Conservation (phyloP, 306 rosid species). For the Dalbergia cultrata region DNA sequence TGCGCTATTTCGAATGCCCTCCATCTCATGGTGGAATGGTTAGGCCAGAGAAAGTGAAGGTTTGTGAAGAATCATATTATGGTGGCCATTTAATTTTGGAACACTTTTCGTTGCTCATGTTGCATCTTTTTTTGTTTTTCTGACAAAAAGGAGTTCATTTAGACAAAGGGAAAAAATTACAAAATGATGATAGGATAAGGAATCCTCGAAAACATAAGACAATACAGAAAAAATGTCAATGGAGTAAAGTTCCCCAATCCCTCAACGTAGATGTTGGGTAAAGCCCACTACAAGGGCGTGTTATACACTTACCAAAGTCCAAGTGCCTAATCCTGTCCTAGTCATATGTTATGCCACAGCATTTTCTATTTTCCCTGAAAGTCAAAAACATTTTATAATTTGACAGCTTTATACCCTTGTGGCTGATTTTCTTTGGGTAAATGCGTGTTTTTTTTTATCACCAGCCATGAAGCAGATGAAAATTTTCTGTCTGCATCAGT, state of each 20-base stretch:
- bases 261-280: background rate
- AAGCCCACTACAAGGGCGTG: background rate
- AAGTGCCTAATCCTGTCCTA: background rate
- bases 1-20: conserved; percentile 70
- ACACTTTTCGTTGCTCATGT: background rate
- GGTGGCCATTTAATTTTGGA: background rate
- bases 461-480: background rate
- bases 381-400: background rate
- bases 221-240: background rate
- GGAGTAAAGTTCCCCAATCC: conserved; percentile 2
- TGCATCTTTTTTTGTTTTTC: background rate
- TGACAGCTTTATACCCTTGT: conserved; percentile 9
- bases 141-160: conserved; percentile 5
- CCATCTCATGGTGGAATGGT: conserved; percentile 75
- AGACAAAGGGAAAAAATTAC: background rate
- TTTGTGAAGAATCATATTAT: conserved; percentile 36
- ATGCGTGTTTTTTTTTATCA: conserved; percentile 22
- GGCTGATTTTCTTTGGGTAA: conserved; percentile 13
- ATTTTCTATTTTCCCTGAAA: background rate
- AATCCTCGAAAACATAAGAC: conserved; percentile 2
- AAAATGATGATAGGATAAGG: background rate
- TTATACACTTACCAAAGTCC: background rate
- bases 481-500: background rate
- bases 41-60: conserved; percentile 86
- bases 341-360: background rate